A percentile compares a stretch with the other conserved stretches of the same genome.
Evolutionary conservation across 257 asterid genomes (phyloP).

Genomic region (Jasminum sambac): DNA sequence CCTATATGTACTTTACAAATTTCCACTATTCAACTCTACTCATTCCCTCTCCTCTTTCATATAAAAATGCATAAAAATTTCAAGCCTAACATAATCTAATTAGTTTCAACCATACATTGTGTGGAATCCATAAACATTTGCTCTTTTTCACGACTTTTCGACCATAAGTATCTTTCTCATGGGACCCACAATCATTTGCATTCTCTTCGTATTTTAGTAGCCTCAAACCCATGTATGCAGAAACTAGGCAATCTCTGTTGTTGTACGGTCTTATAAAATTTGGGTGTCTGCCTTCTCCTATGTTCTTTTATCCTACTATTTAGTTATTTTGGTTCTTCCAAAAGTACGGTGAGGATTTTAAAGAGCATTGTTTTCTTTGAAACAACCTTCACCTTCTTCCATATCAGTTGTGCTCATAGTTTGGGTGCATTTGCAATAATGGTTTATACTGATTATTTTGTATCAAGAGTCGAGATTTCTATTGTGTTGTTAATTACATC

Average conservation of each 20-base stretch:
- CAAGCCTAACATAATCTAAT: no score
- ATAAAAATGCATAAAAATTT: no score
- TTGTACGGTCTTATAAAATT: not conserved
- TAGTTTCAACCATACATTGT: no score
- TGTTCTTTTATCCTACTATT: constrained; percentile 1
- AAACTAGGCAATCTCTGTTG: not conserved
- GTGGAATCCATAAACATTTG: no score
- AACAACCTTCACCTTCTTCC: not conserved
- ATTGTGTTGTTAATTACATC: not conserved
- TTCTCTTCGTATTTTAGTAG: not conserved
- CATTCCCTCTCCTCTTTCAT: no score
- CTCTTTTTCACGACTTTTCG: no score
- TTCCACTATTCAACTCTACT: no score
- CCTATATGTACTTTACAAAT: no score
- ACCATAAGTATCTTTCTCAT: no score
- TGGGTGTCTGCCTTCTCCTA: constrained; percentile 1
- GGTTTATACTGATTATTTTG: not conserved
- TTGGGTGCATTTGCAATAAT: not conserved
- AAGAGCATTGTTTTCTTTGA: not conserved
- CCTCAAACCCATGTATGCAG: not conserved
- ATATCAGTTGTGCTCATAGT: not conserved
- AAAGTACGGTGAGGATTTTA: not conserved
- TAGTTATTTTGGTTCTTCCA: not conserved
- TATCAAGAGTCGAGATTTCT: not conserved
- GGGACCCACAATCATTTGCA: not conserved